Base-by-base conservation (phyloP, 176 grass and related monocot genomes). In the Avena insularis region DNA sequence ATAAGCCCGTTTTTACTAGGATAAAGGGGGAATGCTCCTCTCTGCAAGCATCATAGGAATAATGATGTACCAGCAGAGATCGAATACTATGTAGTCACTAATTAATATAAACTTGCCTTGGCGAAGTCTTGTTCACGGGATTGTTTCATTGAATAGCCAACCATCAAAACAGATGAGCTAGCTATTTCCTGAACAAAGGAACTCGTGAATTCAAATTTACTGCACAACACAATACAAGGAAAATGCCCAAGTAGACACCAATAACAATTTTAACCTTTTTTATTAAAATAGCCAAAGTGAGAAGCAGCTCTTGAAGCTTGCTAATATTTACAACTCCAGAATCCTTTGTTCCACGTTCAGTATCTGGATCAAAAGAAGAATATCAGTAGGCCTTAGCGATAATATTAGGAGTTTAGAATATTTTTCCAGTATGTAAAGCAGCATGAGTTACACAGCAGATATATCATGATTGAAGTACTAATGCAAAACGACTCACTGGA, bases 121-220 rank as follows among this genome's bases (percentile, higher is more conserved):
- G 91, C 93, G 75, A 96, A 98, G 84, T 98, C 96, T 86, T 94
- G 85, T 87, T 98, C 96, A 1, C 93, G 92, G 62, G 96, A 98
- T 84, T 93, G 77, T 83, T 98, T 98, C 96, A 98, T 98, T 23
- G 92, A 53, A 90, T 96, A 93, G 38, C 96, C 96, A 91, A 94
- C 78, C n/a, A 87, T 55, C 69, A 98, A 69, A 89, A 86, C 29
- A 75, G 90, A 91, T 53, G 84, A 77, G 51, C 73, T 51, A 76
- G 59, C 71, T 56, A 93, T 68, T 87, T 92, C 93, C 91, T 94
- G 74, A 50, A 90, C 16, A 47, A 84, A 77, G 84, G 4, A 68
- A 19, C 8, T 8, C n/a, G 33, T 20, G 17, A 29, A 59, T 78
- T 89, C 33, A 79, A 80, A 88, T 59, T 45, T 66, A 50, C 16